Conservation (phyloP, 208 protist genomes). For the Vickermania ingenoplastis region DNA sequence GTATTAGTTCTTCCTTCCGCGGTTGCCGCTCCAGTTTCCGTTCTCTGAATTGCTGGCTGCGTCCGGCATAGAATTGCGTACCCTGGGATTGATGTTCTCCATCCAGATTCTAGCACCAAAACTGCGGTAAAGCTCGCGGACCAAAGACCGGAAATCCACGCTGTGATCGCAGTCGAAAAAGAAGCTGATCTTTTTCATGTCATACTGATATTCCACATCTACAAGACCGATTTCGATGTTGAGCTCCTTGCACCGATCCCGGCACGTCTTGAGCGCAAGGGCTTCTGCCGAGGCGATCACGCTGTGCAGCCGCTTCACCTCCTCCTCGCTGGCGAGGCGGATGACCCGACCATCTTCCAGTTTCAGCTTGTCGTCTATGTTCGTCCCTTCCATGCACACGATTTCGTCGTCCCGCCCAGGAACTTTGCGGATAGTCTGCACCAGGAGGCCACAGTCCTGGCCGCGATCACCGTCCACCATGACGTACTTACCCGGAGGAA, state of each 20-base stretch:
- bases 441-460: constrained; percentile 73
- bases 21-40: constrained; percentile 6
- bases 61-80: constrained; percentile 75
- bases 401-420: constrained; percentile 33
- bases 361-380: constrained; percentile 67
- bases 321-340: constrained; percentile 49
- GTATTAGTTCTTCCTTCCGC: neutral
- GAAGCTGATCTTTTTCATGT: constrained; percentile 91
- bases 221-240: constrained; percentile 73
- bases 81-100: constrained; percentile 83
- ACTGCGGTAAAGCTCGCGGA: constrained; percentile 81
- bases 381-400: constrained; percentile 56
- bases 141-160: constrained; percentile 84
- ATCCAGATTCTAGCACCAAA: constrained; percentile 90
- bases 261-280: constrained; percentile 82
- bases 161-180: constrained; percentile 86
- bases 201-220: constrained; percentile 89
- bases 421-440: constrained; percentile 41
- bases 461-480: constrained; percentile 86
- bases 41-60: constrained; percentile 8
- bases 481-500: constrained; percentile 71
- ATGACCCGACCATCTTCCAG: constrained; percentile 70
- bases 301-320: constrained; percentile 69
- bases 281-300: constrained; percentile 66
- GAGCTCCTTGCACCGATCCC: constrained; percentile 65